Base-by-base conservation (phyloP, 2,329 filamentous ascomycete species). In the Talaromyces sp. region DNA sequence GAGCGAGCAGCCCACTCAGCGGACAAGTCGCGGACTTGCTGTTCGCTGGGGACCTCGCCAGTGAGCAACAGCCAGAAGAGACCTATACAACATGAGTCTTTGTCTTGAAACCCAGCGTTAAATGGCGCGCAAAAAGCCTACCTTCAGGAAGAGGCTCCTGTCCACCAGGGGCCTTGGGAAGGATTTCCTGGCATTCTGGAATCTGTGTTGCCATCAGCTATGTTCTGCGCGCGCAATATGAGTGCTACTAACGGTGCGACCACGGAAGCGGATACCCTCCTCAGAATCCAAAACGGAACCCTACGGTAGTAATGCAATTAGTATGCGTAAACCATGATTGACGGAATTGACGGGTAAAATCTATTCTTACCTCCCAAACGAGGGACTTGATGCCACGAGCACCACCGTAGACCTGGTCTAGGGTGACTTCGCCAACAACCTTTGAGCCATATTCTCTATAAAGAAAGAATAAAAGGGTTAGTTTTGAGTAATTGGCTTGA, bases 11-110 rank as follows among this genome's bases (percentile, higher is more conserved):
- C 94, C 94, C 93, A 97, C 81, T 99, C 94, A 63, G 94, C 93
- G 67, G 94, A 97, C 66, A 99, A 89, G 73, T 95, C 92, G 76
- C 92, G 92, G 72, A 97, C 94, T 84, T 99, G 94, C 83, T 97
- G 90, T 84, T 97, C 94, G 66, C 87, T 89, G 69, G 94, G 94
- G 67, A 99, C 90, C 85, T 99, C 94, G 68, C 94, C 94, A 65
- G 94, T 99, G 78, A 99, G 79, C 75, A 99, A 90, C 69, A 99
- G 89, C 94, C 94, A 99, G 89, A 99, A 99, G 75, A 99, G 91
- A 85, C 93, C 87, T 88, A 17, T 40, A 25, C 8, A 11, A 33
- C 9, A 19, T 56, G n/a, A 56, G 54, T 43, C 11, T 35, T 37
- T 11, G 17, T 21, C 33, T 31, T 48, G 3, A 15, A 11, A 28